Base-by-base conservation (phyloP, 192 early-diverging fungal species). In the Obelidium mucronatum region DNA sequence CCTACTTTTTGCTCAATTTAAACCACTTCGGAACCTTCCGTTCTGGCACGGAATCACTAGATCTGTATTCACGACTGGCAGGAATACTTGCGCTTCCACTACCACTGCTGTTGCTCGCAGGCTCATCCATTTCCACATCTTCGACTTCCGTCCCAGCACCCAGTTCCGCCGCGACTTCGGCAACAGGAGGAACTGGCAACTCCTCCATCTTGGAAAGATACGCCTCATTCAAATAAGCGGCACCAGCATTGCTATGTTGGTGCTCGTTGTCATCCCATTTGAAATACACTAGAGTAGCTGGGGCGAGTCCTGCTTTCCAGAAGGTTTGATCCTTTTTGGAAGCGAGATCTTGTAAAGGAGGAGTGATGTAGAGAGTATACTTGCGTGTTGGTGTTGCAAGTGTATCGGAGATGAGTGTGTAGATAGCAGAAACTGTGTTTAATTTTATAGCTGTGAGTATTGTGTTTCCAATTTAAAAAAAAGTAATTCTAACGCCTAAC, bases 201-300 rank as follows among this genome's bases (percentile, higher is more conserved):
- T 58, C 76, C 40, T 76, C 26, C 56, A 79, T 19, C 30, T 56
- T 65, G 30, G 37, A 42, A 52, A 39, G 31, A 56, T 62, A 71
- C 19, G 75, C 64, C 22, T 61, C 66, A 5, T 40, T 53, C 48
- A 82, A 59, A 40, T 30, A 61, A 6, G 52, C 59, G 8, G 28
- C 64, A 39, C 6, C 73, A 26, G 26, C 19, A 35, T 19, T 35
- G n/a, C n/a, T n/a, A n/a, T n/a, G n/a, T n/a, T n/a, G n/a, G 39
- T 36, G 42, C 22, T 56, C 78, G 33, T 53, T 76, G 34, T 82
- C 79, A 19, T 48, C 51, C 81, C 81, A 82, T 55, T 81, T 78
- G 61, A 85, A 85, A 62, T 88, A 79, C 4, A 88, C 82, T 13
- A 85, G n/a, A 13, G 61, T 71, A 15, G 79, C 80, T 33, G 86